Base-by-base conservation (phyloP, 1,139 yeast species). In the Yarrowia galli region DNA sequence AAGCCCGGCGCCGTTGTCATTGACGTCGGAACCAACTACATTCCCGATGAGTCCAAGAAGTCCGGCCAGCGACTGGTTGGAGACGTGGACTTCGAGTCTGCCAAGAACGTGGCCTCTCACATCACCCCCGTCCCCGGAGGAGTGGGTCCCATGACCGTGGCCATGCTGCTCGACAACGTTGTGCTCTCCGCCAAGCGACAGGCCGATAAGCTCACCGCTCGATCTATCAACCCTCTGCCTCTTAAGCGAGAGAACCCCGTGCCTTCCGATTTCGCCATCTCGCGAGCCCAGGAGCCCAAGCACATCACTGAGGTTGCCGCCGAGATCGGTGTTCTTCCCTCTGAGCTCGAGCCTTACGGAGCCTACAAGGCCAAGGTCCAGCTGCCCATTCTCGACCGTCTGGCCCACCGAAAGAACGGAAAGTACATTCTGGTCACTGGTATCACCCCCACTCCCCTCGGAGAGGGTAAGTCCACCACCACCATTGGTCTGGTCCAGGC, bases 111-210 rank as follows among this genome's bases (percentile, higher is more conserved):
- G 68, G 97, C 96, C 23, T 83, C 89, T 42, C 83, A 85, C 77
- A 85, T 95, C 75, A 95, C 99, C 28, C 99, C 99, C n/a, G 99
- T 95, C 70, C 99, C 99, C 67, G 99, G 99, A 76, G 99, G 99
- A 72, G 99, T 95, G 70, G 99, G 99, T 63, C 99, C 99, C 73
- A 95, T 95, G 98, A 95, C 99, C 13, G 98, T 95, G 65, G 98
- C 98, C 60, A 91, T 92, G 90, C 85, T 95, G 68, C 85, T 93
- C 76, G 89, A 89, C 74, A 95, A 95, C 77, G 97, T 93, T 42
- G 84, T 89, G 56, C 82, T 84, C 70, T 92, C 98, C 56, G 97
- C 98, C 45, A 86, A 89, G 74, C 79, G 83, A 69, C 73, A 71
- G 45, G 72, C 74, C 64, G 70, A 70, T 32, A 72, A 71, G 43